Evolutionary conservation across 2,329 filamentous ascomycete species (phyloP).

Genomic region (Fusarium sp.): DNA sequence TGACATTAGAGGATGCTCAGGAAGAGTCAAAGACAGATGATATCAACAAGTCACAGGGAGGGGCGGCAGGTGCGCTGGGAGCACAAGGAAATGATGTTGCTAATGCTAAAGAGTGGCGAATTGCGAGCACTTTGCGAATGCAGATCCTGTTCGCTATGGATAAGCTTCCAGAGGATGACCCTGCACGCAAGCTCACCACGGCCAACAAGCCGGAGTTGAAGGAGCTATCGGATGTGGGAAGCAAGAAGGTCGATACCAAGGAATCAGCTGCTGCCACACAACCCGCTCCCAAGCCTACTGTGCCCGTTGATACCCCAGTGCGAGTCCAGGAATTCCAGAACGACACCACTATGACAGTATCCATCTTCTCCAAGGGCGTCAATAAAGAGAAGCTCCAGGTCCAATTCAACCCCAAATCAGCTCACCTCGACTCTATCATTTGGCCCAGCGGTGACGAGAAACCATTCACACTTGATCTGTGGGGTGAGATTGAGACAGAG

Average conservation of each 20-base stretch:
- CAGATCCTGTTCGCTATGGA: conserved; percentile 58
- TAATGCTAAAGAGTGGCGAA: conserved; percentile 45
- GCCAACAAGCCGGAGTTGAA: conserved; percentile 44
- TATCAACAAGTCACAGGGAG: conserved; percentile 36
- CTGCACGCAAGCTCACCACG: conserved; percentile 56
- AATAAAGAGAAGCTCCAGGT: conserved; percentile 52
- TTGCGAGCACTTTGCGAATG: conserved; percentile 56
- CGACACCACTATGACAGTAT: conserved; percentile 46
- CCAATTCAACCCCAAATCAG: conserved; percentile 42
- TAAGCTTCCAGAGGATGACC: conserved; percentile 53
- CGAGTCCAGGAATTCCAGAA: conserved; percentile 50
- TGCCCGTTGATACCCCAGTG: conserved; percentile 37
- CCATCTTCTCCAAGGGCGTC: conserved; percentile 54
- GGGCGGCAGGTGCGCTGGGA: neutral
- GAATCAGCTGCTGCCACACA: neutral
- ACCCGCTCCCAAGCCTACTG: conserved; percentile 18
- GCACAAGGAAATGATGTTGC: neutral
- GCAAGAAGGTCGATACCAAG: neutral
- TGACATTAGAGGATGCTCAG: conserved; percentile 45
- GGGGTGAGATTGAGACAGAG: conserved; percentile 67
- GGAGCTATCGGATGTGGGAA: conserved; percentile 33
- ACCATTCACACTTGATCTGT: conserved; percentile 70
- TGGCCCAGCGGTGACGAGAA: conserved; percentile 63
- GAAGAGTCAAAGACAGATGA: conserved; percentile 44
- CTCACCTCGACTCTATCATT: conserved; percentile 42